A percentile compares a stretch with the other conserved stretches of the same genome.
These are phyloP conservation scores for Discostella stelligera DNA, from an alignment of 352 stramenopile genomes.

Conservation along the genomic window DNA sequence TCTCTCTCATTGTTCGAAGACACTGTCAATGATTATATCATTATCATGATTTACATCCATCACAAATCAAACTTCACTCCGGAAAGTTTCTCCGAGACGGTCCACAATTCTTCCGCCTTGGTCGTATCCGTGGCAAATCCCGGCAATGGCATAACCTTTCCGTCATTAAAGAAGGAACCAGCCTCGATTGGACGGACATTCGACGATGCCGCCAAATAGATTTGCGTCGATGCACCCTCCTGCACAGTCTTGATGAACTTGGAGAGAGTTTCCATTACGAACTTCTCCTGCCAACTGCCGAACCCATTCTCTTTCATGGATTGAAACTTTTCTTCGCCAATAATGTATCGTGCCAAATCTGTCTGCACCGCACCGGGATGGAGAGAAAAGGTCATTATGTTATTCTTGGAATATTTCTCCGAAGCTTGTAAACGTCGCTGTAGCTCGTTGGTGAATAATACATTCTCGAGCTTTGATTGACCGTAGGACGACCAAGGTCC, in stretches of 20 bases:
- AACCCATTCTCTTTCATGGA: constrained; percentile 58
- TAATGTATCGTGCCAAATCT: constrained; percentile 64
- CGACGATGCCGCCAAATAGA: constrained; percentile 39
- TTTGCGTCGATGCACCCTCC: constrained; percentile 54
- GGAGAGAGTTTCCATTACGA: constrained; percentile 43
- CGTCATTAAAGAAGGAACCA: constrained; percentile 59
- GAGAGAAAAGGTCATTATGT: constrained; percentile 51
- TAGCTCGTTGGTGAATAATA: constrained; percentile 90
- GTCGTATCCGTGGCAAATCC: constrained; percentile 35
- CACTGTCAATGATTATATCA: too few species aligned
- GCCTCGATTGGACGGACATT: constrained; percentile 9
- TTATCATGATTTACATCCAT: background rate
- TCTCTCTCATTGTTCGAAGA: too few species aligned
- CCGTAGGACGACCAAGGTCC: constrained; percentile 84
- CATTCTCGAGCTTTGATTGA: constrained; percentile 89
- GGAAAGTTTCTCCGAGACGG: constrained; percentile 48
- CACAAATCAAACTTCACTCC: constrained; percentile 55
- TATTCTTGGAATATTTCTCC: constrained; percentile 60
- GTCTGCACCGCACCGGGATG: constrained; percentile 86
- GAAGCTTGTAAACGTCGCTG: constrained; percentile 79
- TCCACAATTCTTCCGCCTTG: constrained; percentile 48
- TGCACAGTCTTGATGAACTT: constrained; percentile 63
- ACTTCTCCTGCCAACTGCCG: constrained; percentile 41
- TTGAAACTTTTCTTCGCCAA: constrained; percentile 56
- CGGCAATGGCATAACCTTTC: constrained; percentile 33